Evolutionary conservation across 2,329 filamentous ascomycete genomes (phyloP).

Genomic region (Colletotrichum sp.): DNA sequence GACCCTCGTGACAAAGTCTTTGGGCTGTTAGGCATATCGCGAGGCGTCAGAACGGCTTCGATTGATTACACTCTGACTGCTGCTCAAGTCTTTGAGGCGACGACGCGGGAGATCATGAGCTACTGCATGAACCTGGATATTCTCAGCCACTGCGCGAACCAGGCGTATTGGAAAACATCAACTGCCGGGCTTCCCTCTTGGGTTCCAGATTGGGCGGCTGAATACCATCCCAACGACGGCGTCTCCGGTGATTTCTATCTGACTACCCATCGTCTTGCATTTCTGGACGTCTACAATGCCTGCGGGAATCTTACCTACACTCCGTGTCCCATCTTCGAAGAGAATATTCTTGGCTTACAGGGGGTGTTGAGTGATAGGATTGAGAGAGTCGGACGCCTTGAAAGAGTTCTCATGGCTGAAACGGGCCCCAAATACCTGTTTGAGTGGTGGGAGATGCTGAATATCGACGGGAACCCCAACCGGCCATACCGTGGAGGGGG

Average conservation of each 20-base stretch:
- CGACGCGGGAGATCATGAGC: background rate
- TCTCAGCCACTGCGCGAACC: background rate
- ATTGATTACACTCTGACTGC: background rate
- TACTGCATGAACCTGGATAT: background rate
- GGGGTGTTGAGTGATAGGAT: background rate
- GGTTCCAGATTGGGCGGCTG: background rate
- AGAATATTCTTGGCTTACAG: background rate
- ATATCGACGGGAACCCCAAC: background rate
- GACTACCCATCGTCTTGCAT: background rate
- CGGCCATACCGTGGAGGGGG: background rate
- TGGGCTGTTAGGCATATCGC: background rate
- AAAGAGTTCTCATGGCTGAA: background rate
- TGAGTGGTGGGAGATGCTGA: background rate
- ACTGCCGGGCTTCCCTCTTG: background rate
- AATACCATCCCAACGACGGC: background rate
- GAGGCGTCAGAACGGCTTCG: background rate
- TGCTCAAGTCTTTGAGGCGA: background rate
- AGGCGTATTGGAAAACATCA: rapidly evolving
- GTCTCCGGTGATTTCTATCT: background rate
- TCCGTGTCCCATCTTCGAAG: rapidly evolving
- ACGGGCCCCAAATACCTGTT: rapidly evolving
- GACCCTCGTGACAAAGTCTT: background rate
- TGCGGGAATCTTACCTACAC: background rate
- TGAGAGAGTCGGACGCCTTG: rapidly evolving
- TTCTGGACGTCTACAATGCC: rapidly evolving